phyloP scores from a whole-genome alignment of 1,139 yeast genomes.

The Debaryomyces singareniensis region DNA sequence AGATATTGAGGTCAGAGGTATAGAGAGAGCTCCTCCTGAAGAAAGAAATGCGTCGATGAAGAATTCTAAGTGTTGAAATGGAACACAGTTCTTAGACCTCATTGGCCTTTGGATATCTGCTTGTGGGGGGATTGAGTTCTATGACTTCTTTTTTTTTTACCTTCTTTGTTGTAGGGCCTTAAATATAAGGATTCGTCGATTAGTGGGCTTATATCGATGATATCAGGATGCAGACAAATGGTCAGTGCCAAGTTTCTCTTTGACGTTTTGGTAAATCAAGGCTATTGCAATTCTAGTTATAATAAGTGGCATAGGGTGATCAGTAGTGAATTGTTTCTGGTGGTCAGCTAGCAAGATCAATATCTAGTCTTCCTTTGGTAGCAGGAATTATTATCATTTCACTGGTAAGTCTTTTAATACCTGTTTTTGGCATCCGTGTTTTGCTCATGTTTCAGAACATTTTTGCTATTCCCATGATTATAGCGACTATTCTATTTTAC shows the following conservation, averaged over 20 bases:
- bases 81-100: conserved; percentile 13
- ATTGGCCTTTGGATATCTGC: conserved; percentile 32
- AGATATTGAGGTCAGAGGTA: conserved; percentile 27
- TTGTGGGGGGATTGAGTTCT: conserved; percentile 34
- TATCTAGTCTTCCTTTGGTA: conserved; percentile 18
- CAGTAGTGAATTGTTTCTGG: conserved; percentile 35
- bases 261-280: conserved; percentile 35
- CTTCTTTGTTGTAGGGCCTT: conserved; percentile 24
- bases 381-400: conserved; percentile 28
- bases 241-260: conserved; percentile 34
- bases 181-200: conserved; percentile 22
- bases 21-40: conserved; percentile 21
- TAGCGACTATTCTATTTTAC: conserved; percentile 17
- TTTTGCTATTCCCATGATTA: conserved; percentile 16
- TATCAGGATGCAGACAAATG: conserved; percentile 36
- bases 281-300: conserved; percentile 27
- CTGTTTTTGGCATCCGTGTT: conserved; percentile 29
- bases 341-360: conserved; percentile 27
- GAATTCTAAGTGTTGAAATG: conserved; percentile 6
- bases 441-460: conserved; percentile 16
- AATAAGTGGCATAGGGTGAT: conserved; percentile 37
- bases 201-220: conserved; percentile 25
- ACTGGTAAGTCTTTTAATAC: conserved; percentile 21
- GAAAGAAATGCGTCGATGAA: conserved; percentile 14
- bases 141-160: conserved; percentile 34